These are phyloP conservation scores for Camelina hispida DNA, from an alignment of 345 rosid species.

Conservation along the genomic window DNA sequence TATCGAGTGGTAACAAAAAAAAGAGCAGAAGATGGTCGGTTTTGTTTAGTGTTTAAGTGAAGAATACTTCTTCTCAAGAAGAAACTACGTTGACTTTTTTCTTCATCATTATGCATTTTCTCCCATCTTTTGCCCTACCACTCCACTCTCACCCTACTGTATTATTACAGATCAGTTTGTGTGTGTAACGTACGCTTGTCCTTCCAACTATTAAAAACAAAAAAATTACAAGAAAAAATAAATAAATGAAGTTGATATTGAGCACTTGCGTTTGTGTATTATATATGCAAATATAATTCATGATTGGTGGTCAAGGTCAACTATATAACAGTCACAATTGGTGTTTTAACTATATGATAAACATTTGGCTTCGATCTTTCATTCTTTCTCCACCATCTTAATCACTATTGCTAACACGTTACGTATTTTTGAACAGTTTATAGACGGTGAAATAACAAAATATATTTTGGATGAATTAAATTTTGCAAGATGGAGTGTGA, in stretches of 20 bases:
- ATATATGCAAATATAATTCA: conserved; percentile 1
- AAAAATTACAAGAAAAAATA: background rate
- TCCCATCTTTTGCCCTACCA: conserved; percentile 28
- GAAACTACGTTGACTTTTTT: conserved; percentile 28
- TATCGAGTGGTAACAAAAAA: background rate
- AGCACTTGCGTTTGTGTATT: conserved; percentile 1
- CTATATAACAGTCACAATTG: background rate
- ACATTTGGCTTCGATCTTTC: background rate
- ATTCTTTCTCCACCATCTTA: background rate
- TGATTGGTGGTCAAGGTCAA: conserved; percentile 13
- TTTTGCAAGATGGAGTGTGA: background rate
- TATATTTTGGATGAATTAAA: background rate
- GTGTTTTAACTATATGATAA: conserved; percentile 15
- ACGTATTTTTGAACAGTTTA: background rate
- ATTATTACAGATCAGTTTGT: background rate
- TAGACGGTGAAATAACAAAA: background rate
- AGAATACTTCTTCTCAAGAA: conserved; percentile 15
- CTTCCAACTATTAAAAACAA: conserved; percentile 10
- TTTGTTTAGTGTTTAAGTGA: background rate
- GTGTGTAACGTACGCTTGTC: conserved; percentile 7
- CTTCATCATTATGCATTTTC: conserved; percentile 15
- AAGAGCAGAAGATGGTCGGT: conserved; percentile 18
- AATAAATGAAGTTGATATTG: background rate
- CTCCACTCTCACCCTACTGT: conserved; percentile 17
- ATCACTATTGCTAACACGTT: background rate